Evolutionary conservation across 2,329 filamentous ascomycete species (phyloP), one percentile per base, ranked within the genome.

Genomic region (Scedosporium apiospermum): DNA sequence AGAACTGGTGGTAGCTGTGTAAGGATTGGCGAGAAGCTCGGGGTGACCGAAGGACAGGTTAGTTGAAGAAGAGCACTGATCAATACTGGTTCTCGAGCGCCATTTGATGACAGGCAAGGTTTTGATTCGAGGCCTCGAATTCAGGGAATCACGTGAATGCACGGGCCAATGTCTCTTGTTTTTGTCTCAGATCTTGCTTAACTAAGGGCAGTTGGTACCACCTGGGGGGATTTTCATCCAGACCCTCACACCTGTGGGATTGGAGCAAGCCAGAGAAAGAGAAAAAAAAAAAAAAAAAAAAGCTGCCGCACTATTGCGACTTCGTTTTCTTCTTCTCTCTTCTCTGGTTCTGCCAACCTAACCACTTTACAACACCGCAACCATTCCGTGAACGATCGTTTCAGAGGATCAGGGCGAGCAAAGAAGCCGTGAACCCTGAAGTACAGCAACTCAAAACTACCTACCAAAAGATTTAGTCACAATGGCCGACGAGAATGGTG

Each of bases 1-100:
- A 30, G 46, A 23, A 46, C 62, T 62, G 63, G 62, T 63, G 63
- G 64, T 65, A 61, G 63, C 65, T 66, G 64, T 63, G 57, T 61
- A 65, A 46, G 51, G 53, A 61, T 63, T 66, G 63, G 57, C 44
- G 63, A 42, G 62, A 44, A 53, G 21, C 49, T 53, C 41, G 42
- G 21, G 18, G 60, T 12, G 55, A 49, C 30, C 14, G 46, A 23
- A 57, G 60, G 49, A 57, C 49, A 61, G 60, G 46, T 61, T 53
- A 38, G 46, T 38, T 12, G 18, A 18, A 49, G 60, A 49, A 51
- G 49, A 55, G 21, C 30, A 57, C 27, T 42, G 49, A 34, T 34
- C 30, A 26, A 38, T 51, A 27, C 30, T 42, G 46, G n/a, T 10
- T 41, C 16, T 26, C 46, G 18, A 57, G 60, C 60, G 60, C 46